Evolutionary conservation across 257 asterid species (phyloP), one percentile per base, ranked within the genome.

Genomic region (Galeopsis tetrahit): DNA sequence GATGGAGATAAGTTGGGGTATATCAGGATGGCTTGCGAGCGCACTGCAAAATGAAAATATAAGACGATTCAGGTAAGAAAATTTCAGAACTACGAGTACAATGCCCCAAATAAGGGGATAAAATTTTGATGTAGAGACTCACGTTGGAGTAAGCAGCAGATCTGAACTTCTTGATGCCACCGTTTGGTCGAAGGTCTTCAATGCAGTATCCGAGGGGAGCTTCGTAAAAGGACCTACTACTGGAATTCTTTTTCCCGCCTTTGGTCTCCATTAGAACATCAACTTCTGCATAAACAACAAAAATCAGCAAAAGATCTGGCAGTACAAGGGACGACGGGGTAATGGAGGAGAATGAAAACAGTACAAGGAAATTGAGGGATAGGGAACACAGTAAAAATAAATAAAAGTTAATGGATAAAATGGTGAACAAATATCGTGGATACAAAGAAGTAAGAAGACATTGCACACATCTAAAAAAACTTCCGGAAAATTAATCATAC

Each of bases 71-170:
- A 5, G 51, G 53, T 17, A 13, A 55, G 5, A 39, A 1, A 14
- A 35, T 32, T 32, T 21, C 4, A 21, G 2, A 74, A 31, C 42
- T 44, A 39, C 10, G 2, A 7, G 33, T 55, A 55, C 13, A 58
- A 13, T 0, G 2, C 33, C 34, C 10, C 17, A 15, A 35, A 17
- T n/a, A n/a, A 42, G 2, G 1, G 2, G 0, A 3, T 17, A 2
- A 9, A 8, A 34, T 15, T 34, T 14, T 66, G 52, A 71, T 35
- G 66, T 5, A 57, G 36, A 70, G 51, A 72, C 89, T 79, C 75
- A 90, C 97, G 95, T 91, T 91, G 85, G 97, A 89, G 96, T 91
- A 91, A 0, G 97, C 95, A 89, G 97, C 97, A 82, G 96, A 91
- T 89, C 90, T 84, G 95, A 89, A 91, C 76, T 89, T 91, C 96